Evolutionary conservation across 2,329 filamentous ascomycete species (phyloP), one percentile per base, ranked within the genome.

Genomic region (Orbilia blumenaviensis): DNA sequence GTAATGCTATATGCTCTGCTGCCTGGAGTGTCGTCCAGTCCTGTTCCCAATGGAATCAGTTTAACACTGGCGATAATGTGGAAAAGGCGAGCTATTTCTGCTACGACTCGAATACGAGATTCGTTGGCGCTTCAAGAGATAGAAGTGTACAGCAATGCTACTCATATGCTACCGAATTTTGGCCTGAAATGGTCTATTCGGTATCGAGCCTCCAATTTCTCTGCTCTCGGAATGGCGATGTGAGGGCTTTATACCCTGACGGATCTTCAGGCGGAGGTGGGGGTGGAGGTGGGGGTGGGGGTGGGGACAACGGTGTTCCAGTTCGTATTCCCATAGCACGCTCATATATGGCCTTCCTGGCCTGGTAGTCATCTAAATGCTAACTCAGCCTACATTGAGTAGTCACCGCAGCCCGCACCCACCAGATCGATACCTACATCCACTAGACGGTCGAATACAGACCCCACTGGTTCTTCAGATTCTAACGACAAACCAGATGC

Each of bases 51-150:
- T 68, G 60, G 50, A 58, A 48, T 29, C 58, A 69, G 25, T 76
- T 76, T 38, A 29, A 36, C 10, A 69, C 63, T 7, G 72, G 72
- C 1, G 50, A 64, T 21, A 42, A 18, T 12, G 44, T 50, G n/a
- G 72, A 69, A 3, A 36, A 76, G 29, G 72, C 72, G n/a, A 76
- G 72, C 32, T 76, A 50, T 46, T 76, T 68, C 25, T 76, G 72
- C 25, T 76, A 76, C 48, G 64, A 76, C 21, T 34, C 58, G 7
- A 69, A 76, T 36, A 76, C 72, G 10, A 60, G 48, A 12, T 76
- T 50, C 21, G 66, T 76, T 32, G 72, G 72, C 18, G 58, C 72
- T 23, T 64, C 64, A 23, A 69, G 72, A 21, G 72, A 76, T 25
- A 64, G 46, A 16, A 76, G 72, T 36, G 64, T 41, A 7, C 38